These are phyloP conservation scores for Ormosia emarginata DNA, from an alignment of 306 rosid species.

Conservation along the genomic window DNA sequence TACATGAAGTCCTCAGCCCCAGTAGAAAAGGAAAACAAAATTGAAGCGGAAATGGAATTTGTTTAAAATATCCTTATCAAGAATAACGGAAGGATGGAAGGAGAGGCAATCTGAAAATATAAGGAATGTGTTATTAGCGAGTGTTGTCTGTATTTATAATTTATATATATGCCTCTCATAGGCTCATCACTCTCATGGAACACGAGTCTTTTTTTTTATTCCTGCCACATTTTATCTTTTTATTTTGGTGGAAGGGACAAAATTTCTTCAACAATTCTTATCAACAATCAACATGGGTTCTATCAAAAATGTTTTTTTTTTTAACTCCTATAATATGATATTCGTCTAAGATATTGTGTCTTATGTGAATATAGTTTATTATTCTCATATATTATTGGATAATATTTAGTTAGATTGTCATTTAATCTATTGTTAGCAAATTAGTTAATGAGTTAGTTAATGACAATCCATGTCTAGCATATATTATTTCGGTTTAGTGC, in stretches of 20 bases:
- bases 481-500: too few species aligned
- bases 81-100: neutral
- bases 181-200: slow-evolving; percentile 10
- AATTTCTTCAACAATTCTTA: neutral
- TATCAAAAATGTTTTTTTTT: too few species aligned
- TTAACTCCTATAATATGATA: too few species aligned
- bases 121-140: neutral
- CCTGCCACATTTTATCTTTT: neutral
- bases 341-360: too few species aligned
- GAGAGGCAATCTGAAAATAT: neutral
- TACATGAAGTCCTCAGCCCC: neutral
- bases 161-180: neutral
- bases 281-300: too few species aligned
- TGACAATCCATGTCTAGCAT: too few species aligned
- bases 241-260: neutral
- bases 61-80: neutral
- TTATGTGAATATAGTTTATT: too few species aligned
- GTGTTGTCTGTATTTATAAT: neutral
- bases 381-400: too few species aligned
- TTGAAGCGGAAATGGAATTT: neutral
- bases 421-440: too few species aligned
- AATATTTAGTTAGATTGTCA: too few species aligned
- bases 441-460: too few species aligned
- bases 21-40: neutral
- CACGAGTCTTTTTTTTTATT: slow-evolving; percentile 22